phyloP scores from a whole-genome alignment of 225 moss, liverwort and hornwort species.

The Physcomitrellopsis africana region DNA sequence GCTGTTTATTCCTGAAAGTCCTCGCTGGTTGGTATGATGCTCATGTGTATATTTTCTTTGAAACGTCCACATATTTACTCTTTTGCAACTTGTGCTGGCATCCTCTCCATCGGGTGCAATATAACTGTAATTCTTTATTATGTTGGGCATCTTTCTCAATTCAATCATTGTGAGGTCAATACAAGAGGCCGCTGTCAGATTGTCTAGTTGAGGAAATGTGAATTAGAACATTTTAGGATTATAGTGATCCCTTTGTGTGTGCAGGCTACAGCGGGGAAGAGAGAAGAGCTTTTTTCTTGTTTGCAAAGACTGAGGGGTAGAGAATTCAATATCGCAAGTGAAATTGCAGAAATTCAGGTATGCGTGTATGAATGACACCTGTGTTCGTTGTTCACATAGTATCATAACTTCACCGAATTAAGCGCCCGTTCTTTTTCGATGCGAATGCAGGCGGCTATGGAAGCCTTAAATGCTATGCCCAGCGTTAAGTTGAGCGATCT shows the following conservation, averaged over 20 bases:
- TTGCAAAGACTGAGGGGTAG: conserved; percentile 54
- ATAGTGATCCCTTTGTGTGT: neutral
- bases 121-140: no score
- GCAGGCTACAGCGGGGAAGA: conserved; percentile 56
- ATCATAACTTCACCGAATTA: neutral
- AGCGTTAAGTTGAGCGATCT: conserved; percentile 42
- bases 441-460: conserved; percentile 43
- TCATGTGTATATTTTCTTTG: neutral
- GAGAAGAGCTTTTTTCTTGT: conserved; percentile 41
- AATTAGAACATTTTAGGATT: neutral
- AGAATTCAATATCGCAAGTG: conserved; percentile 43
- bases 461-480: conserved; percentile 46
- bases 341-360: conserved; percentile 63
- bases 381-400: neutral
- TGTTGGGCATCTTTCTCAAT: no score
- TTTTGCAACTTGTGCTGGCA: neutral
- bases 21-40: conserved; percentile 60
- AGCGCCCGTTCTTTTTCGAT: neutral
- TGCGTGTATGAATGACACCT: neutral
- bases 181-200: no score
- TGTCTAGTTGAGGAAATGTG: no score
- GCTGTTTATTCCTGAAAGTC: conserved; percentile 59
- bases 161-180: no score
- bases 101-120: no score
- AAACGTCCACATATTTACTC: neutral